Evolutionary conservation across 768 basidiomycete species (phyloP).

Genomic region (Heimioporus sp.): DNA sequence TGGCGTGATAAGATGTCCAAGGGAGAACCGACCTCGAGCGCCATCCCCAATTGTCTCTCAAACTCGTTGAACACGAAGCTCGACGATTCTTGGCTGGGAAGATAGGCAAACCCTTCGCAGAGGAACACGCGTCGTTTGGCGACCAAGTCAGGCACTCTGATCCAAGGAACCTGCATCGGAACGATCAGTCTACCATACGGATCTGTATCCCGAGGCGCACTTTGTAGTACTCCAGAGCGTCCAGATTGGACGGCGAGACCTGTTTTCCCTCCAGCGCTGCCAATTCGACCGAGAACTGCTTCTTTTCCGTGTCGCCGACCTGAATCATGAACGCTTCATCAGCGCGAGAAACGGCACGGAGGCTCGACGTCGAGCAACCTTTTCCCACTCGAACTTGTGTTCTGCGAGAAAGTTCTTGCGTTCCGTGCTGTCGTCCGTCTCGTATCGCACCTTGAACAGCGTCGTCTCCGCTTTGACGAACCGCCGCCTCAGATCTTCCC

Average conservation of each 20-base stretch:
- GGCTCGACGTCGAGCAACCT: constrained; percentile 40
- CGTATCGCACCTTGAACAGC: constrained; percentile 81
- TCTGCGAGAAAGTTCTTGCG: constrained; percentile 62
- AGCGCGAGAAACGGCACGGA: background rate
- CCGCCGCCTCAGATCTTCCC: constrained; percentile 84
- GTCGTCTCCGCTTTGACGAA: constrained; percentile 89
- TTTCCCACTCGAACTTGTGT: constrained; percentile 62
- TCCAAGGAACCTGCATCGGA: constrained; percentile 86
- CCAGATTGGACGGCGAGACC: background rate
- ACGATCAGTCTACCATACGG: background rate
- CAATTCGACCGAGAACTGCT: constrained; percentile 46
- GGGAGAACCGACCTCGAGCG: constrained; percentile 63
- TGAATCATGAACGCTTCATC: constrained; percentile 24
- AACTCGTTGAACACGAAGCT: constrained; percentile 90
- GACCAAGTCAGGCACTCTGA: constrained; percentile 89
- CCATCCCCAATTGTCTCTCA: constrained; percentile 63
- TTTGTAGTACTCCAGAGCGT: constrained; percentile 59
- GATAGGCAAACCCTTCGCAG: constrained; percentile 83
- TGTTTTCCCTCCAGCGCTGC: constrained; percentile 28
- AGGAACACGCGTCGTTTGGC: constrained; percentile 78
- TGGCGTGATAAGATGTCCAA: background rate
- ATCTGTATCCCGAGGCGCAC: constrained; percentile 34
- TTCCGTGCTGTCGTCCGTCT: constrained; percentile 57
- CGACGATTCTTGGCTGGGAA: constrained; percentile 71
- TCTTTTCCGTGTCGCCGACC: constrained; percentile 62